Conservation (phyloP, 2,329 filamentous ascomycete species). For the Alternaria atra region DNA sequence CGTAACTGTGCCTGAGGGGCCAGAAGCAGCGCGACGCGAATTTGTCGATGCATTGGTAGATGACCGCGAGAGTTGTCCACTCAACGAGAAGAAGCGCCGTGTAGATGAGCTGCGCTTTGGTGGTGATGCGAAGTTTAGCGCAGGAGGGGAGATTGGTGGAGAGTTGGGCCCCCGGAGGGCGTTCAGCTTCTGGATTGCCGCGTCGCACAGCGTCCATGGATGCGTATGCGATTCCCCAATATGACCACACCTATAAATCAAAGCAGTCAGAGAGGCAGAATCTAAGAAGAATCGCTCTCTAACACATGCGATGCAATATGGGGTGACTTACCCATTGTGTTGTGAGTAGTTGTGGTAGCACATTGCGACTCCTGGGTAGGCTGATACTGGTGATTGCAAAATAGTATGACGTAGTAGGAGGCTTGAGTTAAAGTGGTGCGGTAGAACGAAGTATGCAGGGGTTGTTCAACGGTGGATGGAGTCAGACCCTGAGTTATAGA, state of each 20-base stretch:
- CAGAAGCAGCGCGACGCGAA: constrained; percentile 33
- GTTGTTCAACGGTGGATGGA: constrained; percentile 8
- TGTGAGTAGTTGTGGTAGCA: constrained; percentile 47
- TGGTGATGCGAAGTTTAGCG: constrained; percentile 16
- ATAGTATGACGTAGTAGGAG: constrained; percentile 20
- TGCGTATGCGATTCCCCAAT: constrained; percentile 36
- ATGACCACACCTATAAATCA: constrained; percentile 39
- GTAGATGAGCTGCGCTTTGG: constrained; percentile 33
- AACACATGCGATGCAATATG: not conserved
- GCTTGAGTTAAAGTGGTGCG: constrained; percentile 7
- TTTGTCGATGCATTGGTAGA: constrained; percentile 26
- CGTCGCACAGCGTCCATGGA: constrained; percentile 42
- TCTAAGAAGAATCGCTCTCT: not conserved
- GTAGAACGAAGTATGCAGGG: constrained; percentile 11
- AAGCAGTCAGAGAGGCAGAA: not conserved
- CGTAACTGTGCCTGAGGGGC: constrained; percentile 17
- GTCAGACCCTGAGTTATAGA: constrained; percentile 13
- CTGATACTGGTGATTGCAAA: not conserved
- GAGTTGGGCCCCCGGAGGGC: constrained; percentile 39
- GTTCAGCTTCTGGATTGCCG: constrained; percentile 33
- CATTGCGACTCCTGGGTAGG: constrained; percentile 20
- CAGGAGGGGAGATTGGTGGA: constrained; percentile 34
- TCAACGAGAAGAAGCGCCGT: constrained; percentile 39
- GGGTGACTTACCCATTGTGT: constrained; percentile 29
- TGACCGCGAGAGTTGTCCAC: constrained; percentile 35